phyloP scores from a whole-genome alignment of 2,329 filamentous ascomycete genomes.

The Aureobasidium lini region DNA sequence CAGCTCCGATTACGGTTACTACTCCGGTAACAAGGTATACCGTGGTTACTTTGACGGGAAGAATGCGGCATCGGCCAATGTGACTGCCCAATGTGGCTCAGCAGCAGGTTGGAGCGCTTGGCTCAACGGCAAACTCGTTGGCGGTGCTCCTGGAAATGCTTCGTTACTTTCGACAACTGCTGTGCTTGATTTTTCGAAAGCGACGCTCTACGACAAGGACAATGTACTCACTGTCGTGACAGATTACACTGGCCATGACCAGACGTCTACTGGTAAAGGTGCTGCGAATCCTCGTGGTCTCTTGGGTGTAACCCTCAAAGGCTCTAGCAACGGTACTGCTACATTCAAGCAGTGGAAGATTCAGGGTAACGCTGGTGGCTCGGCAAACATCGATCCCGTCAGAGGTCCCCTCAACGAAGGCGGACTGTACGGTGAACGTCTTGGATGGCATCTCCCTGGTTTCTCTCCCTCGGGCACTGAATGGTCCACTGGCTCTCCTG shows the following conservation, averaged over 20 bases:
- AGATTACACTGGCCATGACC: constrained; percentile 55
- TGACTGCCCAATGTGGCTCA: constrained; percentile 47
- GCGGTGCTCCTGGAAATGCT: constrained; percentile 47
- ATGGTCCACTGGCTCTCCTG: constrained; percentile 35
- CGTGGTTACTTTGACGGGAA: constrained; percentile 34
- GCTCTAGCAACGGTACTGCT: constrained; percentile 19
- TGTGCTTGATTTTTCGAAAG: constrained; percentile 46
- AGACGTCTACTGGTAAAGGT: constrained; percentile 42
- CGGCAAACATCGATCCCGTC: constrained; percentile 47
- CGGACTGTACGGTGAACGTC: constrained; percentile 49
- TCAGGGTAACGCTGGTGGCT: constrained; percentile 49
- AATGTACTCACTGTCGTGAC: constrained; percentile 51
- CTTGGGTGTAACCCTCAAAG: constrained; percentile 42
- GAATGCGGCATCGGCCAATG: constrained; percentile 28
- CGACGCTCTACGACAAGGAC: constrained; percentile 30
- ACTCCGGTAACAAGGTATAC: constrained; percentile 35
- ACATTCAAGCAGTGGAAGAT: constrained; percentile 51
- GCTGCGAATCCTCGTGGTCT: constrained; percentile 47
- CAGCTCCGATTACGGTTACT: constrained; percentile 36
- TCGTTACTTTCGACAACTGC: constrained; percentile 32
- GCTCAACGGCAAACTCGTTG: constrained; percentile 50
- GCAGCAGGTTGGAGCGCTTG: constrained; percentile 51
- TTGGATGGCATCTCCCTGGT: constrained; percentile 53
- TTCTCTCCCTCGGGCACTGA: constrained; percentile 31
- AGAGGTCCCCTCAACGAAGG: constrained; percentile 53